Conservation (phyloP, 75 land plant genomes). For the Pinus albicaulis region DNA sequence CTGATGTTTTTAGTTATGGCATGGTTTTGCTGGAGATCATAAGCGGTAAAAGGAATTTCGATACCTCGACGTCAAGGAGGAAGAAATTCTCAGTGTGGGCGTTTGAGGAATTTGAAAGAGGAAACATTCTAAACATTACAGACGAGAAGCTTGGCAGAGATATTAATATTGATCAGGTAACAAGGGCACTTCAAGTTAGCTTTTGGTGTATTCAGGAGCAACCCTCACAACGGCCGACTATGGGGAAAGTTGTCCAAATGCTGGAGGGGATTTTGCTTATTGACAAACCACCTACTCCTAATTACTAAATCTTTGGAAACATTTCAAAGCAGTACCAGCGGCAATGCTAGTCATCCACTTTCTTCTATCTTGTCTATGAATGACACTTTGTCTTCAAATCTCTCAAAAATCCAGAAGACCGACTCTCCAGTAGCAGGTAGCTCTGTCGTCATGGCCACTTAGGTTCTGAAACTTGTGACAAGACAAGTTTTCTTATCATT, state of each 20-base stretch:
- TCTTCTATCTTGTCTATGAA: constrained; percentile 37
- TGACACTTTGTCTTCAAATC: no score
- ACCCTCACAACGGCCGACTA: constrained; percentile 69
- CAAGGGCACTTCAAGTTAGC: constrained; percentile 58
- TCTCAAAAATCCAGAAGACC: no score
- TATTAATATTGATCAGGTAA: constrained; percentile 45
- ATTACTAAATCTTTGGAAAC: constrained; percentile 32
- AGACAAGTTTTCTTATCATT: no score
- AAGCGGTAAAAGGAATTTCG: constrained; percentile 73
- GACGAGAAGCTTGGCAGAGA: constrained; percentile 49
- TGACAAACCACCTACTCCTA: constrained; percentile 63
- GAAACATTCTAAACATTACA: constrained; percentile 43
- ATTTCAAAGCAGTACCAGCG: constrained; percentile 20
- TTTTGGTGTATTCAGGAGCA: constrained; percentile 92
- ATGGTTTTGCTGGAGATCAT: constrained; percentile 88
- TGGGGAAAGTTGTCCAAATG: constrained; percentile 87
- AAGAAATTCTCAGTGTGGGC: constrained; percentile 83
- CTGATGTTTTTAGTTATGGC: constrained; percentile 83
- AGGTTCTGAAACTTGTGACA: no score
- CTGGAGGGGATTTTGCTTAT: constrained; percentile 63
- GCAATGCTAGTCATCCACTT: constrained; percentile 22
- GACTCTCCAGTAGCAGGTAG: no score
- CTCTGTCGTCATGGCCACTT: no score
- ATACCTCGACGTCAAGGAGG: constrained; percentile 34
- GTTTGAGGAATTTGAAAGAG: constrained; percentile 68